phyloP scores from a whole-genome alignment of 2,329 filamentous ascomycete species.

The Fusarium tuaranense region DNA sequence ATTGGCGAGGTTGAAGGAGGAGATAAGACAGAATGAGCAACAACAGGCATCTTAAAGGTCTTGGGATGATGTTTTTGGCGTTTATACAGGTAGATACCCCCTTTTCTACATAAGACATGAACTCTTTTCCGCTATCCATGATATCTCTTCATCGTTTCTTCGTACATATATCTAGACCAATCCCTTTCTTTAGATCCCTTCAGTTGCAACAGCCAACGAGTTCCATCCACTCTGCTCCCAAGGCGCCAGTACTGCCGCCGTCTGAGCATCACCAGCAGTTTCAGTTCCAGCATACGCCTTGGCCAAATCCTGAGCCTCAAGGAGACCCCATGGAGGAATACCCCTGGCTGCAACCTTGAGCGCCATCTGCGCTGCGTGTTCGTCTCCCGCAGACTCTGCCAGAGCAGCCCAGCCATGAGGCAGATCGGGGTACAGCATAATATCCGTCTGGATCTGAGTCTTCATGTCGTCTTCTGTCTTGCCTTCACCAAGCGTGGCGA shows the following conservation, averaged over 20 bases:
- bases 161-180: conserved; percentile 6
- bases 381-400: conserved; percentile 67
- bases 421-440: conserved; percentile 84
- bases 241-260: conserved; percentile 82
- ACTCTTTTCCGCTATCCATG: background rate
- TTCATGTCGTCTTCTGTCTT: conserved; percentile 63
- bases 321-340: conserved; percentile 76
- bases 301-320: conserved; percentile 78
- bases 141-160: background rate
- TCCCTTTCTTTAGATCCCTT: conserved; percentile 28
- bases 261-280: conserved; percentile 78
- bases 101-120: conserved; percentile 6
- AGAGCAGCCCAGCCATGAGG: conserved; percentile 86
- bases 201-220: conserved; percentile 56
- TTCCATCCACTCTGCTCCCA: conserved; percentile 79
- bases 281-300: conserved; percentile 81
- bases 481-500: conserved; percentile 70
- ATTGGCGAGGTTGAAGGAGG: conserved; percentile 75
- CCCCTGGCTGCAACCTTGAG: conserved; percentile 80
- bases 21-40: conserved; percentile 56
- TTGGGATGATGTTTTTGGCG: background rate
- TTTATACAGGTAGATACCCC: conserved; percentile 33
- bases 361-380: conserved; percentile 79
- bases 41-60: conserved; percentile 12
- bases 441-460: conserved; percentile 77